Evolutionary conservation across 1,284 basidiomycete genomes (phyloP).

Genomic region (Ceratobasidium sp.): DNA sequence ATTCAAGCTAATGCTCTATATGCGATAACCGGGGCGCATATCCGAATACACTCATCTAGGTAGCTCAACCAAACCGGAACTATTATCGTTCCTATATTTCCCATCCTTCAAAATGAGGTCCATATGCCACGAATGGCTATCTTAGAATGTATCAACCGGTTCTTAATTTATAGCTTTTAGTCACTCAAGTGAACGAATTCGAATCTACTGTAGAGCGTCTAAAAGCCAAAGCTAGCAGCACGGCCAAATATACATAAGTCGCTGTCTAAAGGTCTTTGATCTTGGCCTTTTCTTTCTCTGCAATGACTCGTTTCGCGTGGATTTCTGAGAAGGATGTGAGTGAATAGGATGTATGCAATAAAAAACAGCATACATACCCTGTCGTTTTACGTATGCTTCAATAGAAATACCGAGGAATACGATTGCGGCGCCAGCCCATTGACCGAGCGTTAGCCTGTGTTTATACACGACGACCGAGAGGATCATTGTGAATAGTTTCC

Average conservation of each 20-base stretch:
- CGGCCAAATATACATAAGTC: not conserved
- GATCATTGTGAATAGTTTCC: slow-evolving; percentile 98
- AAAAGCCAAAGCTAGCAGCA: not conserved
- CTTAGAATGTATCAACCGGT: too few relatives aligned
- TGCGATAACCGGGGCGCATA: too few relatives aligned
- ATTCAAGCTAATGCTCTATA: too few relatives aligned
- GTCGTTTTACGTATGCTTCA: slow-evolving; percentile 88
- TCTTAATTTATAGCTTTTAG: not conserved
- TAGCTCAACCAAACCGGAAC: slow-evolving; percentile 1
- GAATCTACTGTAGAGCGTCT: not conserved
- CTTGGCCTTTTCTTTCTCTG: slow-evolving; percentile 82
- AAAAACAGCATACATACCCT: slow-evolving; percentile 62
- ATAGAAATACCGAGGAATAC: slow-evolving; percentile 95
- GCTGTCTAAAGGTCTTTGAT: slow-evolving; percentile 72
- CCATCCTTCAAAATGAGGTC: too few relatives aligned
- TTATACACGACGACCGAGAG: slow-evolving; percentile 93
- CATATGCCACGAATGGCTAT: too few relatives aligned
- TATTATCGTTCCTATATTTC: not conserved
- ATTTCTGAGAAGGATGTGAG: slow-evolving; percentile 60
- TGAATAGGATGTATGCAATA: not conserved
- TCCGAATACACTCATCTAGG: too few relatives aligned
- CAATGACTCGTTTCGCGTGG: slow-evolving; percentile 76
- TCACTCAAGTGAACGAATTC: not conserved
- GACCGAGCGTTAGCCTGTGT: slow-evolving; percentile 82
- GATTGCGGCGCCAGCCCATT: slow-evolving; percentile 89